Conservation (phyloP, 2,329 filamentous ascomycete species). For the Cryphonectria japonica region DNA sequence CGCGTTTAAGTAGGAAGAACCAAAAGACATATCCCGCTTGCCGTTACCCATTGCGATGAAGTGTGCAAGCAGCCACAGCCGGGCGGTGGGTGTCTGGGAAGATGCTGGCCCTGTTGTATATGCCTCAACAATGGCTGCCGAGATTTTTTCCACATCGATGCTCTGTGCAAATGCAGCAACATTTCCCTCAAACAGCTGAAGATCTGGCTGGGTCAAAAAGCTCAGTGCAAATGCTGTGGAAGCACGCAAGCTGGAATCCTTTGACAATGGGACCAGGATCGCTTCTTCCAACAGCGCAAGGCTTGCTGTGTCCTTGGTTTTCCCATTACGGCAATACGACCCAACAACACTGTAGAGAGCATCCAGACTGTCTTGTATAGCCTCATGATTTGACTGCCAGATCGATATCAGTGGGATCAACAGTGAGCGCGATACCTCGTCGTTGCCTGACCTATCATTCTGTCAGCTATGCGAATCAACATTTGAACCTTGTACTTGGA, state of each 20-base stretch:
- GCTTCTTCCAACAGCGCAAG: conserved; percentile 28
- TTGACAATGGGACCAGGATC: conserved; percentile 30
- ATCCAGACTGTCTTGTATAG: conserved; percentile 30
- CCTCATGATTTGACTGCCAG: conserved; percentile 20
- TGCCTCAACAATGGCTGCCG: conserved; percentile 45
- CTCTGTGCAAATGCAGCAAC: conserved; percentile 41
- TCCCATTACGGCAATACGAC: conserved; percentile 24
- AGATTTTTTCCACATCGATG: conserved; percentile 47
- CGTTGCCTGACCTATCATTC: conserved; percentile 8
- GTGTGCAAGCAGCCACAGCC: conserved; percentile 69
- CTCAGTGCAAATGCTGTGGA: conserved; percentile 44
- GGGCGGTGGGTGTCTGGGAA: conserved; percentile 43
- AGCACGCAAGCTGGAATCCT: conserved; percentile 30
- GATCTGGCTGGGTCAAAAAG: conserved; percentile 43
- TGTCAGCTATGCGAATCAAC: neutral
- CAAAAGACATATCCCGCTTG: conserved; percentile 40
- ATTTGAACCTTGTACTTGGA: neutral
- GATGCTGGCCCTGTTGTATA: conserved; percentile 37
- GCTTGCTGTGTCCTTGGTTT: conserved; percentile 13
- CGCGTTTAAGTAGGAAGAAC: conserved; percentile 51
- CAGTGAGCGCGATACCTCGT: conserved; percentile 20
- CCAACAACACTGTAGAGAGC: conserved; percentile 32
- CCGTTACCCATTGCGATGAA: conserved; percentile 62
- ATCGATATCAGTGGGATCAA: conserved; percentile 30
- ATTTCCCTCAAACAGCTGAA: conserved; percentile 48